Evolutionary conservation across 2,329 filamentous ascomycete genomes (phyloP).

Genomic region (Alternaria rosae): DNA sequence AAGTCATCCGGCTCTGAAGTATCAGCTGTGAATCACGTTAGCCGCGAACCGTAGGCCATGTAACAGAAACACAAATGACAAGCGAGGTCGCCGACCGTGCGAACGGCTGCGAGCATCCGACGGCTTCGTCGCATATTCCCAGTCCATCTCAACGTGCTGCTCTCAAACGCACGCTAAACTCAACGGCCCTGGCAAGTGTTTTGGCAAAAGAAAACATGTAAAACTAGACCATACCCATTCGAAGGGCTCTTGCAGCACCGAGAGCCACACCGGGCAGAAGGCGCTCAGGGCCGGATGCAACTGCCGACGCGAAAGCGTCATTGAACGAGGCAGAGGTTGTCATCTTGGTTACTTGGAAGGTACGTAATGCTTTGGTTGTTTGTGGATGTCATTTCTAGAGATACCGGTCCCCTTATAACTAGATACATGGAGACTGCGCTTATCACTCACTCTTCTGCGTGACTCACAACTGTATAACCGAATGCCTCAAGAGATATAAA

Average conservation of each 20-base stretch:
- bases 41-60: not conserved
- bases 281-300: slow-evolving; percentile 23
- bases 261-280: slow-evolving; percentile 27
- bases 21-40: not conserved
- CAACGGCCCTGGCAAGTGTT: slow-evolving; percentile 5
- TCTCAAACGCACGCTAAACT: slow-evolving; percentile 5
- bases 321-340: slow-evolving; percentile 14
- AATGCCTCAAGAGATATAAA: not conserved
- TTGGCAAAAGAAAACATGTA: slow-evolving; percentile 6
- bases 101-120: slow-evolving; percentile 4
- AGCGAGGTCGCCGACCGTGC: not conserved
- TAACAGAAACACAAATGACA: slow-evolving; percentile 1
- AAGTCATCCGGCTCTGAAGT: slow-evolving; percentile 14
- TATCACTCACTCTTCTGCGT: not conserved
- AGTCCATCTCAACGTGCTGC: not conserved
- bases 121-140: not conserved
- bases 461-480: not conserved
- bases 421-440: not conserved
- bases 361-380: not conserved
- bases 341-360: not conserved
- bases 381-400: not conserved
- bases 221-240: slow-evolving; percentile 18
- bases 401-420: not conserved
- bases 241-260: slow-evolving; percentile 29
- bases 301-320: slow-evolving; percentile 27